Evolutionary conservation across 1,284 basidiomycete genomes (phyloP), one percentile per base, ranked within the genome.

Genomic region (Chalciporus sp.): DNA sequence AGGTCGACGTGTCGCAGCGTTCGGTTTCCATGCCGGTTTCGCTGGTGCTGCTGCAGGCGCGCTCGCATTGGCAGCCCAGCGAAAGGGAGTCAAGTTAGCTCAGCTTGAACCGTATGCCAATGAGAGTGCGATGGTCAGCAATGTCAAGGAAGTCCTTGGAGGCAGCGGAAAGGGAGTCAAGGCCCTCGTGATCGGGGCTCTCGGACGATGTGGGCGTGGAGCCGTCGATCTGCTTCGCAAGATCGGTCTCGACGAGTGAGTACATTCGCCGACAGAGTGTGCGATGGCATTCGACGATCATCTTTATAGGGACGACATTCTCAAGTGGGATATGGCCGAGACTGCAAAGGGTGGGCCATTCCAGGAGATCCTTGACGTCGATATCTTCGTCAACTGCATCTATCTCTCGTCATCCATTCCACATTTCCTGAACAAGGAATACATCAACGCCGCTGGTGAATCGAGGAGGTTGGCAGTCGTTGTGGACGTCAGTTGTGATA

Each of bases 341-440:
- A 99, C 97, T 7, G 91, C 90, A 65, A 97, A 96, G 78, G 94
- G 95, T 49, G 97, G 97, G 1, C 97, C 97, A 0, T 99, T 98
- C 81, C 76, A 86, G 58, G 95, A 98, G 75, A 94, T 99, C 60
- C 81, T 99, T 42, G 94, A 96, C 62, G 96, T 95, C 59, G 97
- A 99, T 76, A 88, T 99, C 68, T 98, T 99, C 68, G 87, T 99
- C 81, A 99, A 99, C 80, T 99, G 97, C 84, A 99, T 99, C 74
- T 99, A 99, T 76, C 88, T 99, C 56, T 89, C 86, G 49, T 84
- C 88, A 49, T 79, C 84, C 60, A 99, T 99, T 63, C 94, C 95
- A 14, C 82, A 90, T 49, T 99, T 99, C 75, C 61, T 99, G 56
- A 91, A 90, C 11, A 72, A 74, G 39, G 86, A 94, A 45, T 85